These are phyloP conservation scores for Crithidia brevicula DNA, from an alignment of 208 protist genomes.

Conservation along the genomic window DNA sequence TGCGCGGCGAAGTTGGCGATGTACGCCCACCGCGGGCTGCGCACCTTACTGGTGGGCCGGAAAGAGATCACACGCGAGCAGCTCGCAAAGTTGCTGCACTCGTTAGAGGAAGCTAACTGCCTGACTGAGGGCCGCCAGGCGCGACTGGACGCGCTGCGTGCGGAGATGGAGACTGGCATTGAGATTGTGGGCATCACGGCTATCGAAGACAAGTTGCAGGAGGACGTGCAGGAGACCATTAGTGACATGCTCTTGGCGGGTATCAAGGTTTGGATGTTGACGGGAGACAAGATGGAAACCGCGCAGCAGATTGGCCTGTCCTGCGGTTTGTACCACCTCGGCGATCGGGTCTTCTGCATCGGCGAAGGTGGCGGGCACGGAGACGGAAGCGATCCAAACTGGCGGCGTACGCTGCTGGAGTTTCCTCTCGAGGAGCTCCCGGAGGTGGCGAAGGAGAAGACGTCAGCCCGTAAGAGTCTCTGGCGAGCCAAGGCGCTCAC, in stretches of 20 bases:
- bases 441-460: background rate
- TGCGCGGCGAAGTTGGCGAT: slow-evolving; percentile 42
- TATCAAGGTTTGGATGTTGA: slow-evolving; percentile 97
- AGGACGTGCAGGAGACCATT: slow-evolving; percentile 93
- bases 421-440: slow-evolving; percentile 20
- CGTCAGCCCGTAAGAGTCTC: background rate
- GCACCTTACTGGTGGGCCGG: slow-evolving; percentile 78
- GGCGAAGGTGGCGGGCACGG: slow-evolving; percentile 20
- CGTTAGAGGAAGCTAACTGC: slow-evolving; percentile 41
- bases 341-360: slow-evolving; percentile 60
- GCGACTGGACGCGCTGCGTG: slow-evolving; percentile 51
- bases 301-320: slow-evolving; percentile 96
- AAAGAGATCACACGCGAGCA: slow-evolving; percentile 52
- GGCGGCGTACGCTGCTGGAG: slow-evolving; percentile 20
- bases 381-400: background rate
- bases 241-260: slow-evolving; percentile 67
- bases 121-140: slow-evolving; percentile 45
- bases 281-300: slow-evolving; percentile 99
- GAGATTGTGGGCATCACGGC: slow-evolving; percentile 93
- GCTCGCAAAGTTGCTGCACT: slow-evolving; percentile 40
- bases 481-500: background rate
- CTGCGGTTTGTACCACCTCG: slow-evolving; percentile 60
- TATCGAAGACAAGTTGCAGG: slow-evolving; percentile 98
- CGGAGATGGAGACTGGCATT: slow-evolving; percentile 86
- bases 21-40: slow-evolving; percentile 72